These are phyloP conservation scores for Xylaria sp. DNA, from an alignment of 495 filamentous ascomycete species.

Conservation along the genomic window DNA sequence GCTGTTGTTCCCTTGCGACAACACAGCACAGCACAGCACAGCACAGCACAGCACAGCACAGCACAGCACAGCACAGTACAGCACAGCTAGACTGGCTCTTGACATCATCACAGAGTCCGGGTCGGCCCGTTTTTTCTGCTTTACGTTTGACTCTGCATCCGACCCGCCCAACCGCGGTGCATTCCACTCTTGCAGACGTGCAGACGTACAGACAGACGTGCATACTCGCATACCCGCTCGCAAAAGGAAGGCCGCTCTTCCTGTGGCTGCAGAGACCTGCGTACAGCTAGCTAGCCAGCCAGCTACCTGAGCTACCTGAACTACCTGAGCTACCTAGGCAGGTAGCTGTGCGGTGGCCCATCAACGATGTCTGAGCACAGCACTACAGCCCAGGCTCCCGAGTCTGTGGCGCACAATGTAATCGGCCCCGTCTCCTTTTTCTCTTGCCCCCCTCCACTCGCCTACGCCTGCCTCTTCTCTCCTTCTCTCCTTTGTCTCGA, in stretches of 20 bases:
- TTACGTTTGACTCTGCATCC: slow-evolving; percentile 29
- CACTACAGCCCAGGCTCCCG: slow-evolving; percentile 38
- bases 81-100: too few relatives aligned
- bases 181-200: too few relatives aligned
- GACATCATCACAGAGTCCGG: slow-evolving; percentile 9
- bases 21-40: too few relatives aligned
- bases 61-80: too few relatives aligned
- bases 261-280: slow-evolving; percentile 32
- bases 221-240: slow-evolving; percentile 29
- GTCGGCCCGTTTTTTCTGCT: slow-evolving; percentile 43
- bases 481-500: slow-evolving; percentile 3
- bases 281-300: slow-evolving; percentile 30
- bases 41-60: too few relatives aligned
- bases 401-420: slow-evolving; percentile 43
- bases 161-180: slow-evolving; percentile 35
- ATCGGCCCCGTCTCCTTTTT: slow-evolving; percentile 21
- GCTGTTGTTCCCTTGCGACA: too few relatives aligned
- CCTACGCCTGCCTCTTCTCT: slow-evolving; percentile 6
- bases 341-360: slow-evolving; percentile 20
- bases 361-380: slow-evolving; percentile 43
- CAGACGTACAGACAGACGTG: too few relatives aligned
- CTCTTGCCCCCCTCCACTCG: slow-evolving; percentile 10
- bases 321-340: too few relatives aligned
- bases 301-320: too few relatives aligned
- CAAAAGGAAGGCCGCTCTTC: slow-evolving; percentile 36